Conservation (phyloP, 768 basidiomycete species). For the Tricholoma matsutake region DNA sequence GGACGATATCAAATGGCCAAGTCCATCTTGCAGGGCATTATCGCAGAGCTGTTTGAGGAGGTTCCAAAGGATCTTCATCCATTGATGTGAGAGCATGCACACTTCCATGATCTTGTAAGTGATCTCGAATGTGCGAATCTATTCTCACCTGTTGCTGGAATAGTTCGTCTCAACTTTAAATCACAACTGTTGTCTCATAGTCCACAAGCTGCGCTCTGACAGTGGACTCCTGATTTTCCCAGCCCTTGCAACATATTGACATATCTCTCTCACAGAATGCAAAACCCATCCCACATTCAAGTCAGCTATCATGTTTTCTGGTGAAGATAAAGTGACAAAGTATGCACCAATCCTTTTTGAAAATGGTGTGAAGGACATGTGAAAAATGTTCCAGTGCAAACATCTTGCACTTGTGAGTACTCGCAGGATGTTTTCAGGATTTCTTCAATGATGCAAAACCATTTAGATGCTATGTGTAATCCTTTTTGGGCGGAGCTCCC, state of each 20-base stretch:
- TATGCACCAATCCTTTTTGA: background rate
- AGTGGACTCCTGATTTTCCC: background rate
- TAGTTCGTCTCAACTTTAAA: background rate
- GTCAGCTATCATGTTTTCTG: background rate
- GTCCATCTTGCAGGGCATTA: background rate
- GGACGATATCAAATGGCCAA: background rate
- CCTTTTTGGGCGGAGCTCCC: background rate
- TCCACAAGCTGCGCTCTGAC: background rate
- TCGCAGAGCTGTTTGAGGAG: background rate
- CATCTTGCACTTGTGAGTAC: background rate
- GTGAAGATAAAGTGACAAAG: background rate
- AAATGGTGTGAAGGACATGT: background rate
- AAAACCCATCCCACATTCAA: background rate
- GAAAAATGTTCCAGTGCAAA: background rate
- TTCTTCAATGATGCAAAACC: background rate
- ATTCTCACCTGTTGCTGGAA: background rate
- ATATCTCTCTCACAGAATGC: background rate
- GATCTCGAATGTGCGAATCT: background rate
- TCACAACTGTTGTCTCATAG: background rate
- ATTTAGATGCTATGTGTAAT: background rate
- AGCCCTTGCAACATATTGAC: background rate
- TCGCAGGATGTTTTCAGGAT: background rate
- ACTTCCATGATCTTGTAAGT: background rate
- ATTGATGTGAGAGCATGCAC: background rate
- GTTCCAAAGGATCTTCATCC: background rate